phyloP scores from a whole-genome alignment of 2,329 filamentous ascomycete species.

The Pseudogymnoascus sp. region DNA sequence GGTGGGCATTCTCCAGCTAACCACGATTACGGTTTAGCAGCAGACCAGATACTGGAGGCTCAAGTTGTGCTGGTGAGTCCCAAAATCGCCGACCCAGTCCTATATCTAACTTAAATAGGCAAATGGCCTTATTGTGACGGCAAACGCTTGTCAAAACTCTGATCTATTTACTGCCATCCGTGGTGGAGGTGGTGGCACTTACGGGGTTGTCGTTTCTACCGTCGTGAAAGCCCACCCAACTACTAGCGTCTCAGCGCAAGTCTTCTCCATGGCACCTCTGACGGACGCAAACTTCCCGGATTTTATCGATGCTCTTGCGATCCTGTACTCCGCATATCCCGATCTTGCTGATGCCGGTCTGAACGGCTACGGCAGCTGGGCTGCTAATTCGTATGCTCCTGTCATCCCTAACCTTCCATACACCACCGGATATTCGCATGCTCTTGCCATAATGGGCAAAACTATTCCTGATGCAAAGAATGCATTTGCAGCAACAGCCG shows the following conservation, averaged over 20 bases:
- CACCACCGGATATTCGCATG: constrained; percentile 27
- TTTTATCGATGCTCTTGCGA: constrained; percentile 24
- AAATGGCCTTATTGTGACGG: constrained; percentile 30
- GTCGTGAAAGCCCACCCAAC: constrained; percentile 37
- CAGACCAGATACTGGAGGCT: constrained; percentile 38
- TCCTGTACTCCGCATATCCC: constrained; percentile 29
- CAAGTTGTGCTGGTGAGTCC: constrained; percentile 31
- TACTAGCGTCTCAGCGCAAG: constrained; percentile 22
- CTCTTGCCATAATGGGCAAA: constrained; percentile 27
- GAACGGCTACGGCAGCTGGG: constrained; percentile 25
- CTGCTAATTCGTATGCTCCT: constrained; percentile 20
- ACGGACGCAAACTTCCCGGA: constrained; percentile 23
- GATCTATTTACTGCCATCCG: constrained; percentile 36
- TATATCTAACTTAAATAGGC: constrained; percentile 14
- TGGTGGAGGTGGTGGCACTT: constrained; percentile 33
- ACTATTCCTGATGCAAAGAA: constrained; percentile 20
- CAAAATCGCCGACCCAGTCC: not conserved
- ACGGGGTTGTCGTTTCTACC: constrained; percentile 32
- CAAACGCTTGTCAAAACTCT: constrained; percentile 29
- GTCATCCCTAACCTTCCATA: constrained; percentile 21
- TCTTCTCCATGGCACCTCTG: constrained; percentile 21
- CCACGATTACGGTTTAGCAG: constrained; percentile 35
- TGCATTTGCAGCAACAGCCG: constrained; percentile 19
- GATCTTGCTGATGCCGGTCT: constrained; percentile 29
- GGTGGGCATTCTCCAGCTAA: constrained; percentile 36